phyloP scores from a whole-genome alignment of 2,329 filamentous ascomycete species.

The Calonectria multiphialidica region DNA sequence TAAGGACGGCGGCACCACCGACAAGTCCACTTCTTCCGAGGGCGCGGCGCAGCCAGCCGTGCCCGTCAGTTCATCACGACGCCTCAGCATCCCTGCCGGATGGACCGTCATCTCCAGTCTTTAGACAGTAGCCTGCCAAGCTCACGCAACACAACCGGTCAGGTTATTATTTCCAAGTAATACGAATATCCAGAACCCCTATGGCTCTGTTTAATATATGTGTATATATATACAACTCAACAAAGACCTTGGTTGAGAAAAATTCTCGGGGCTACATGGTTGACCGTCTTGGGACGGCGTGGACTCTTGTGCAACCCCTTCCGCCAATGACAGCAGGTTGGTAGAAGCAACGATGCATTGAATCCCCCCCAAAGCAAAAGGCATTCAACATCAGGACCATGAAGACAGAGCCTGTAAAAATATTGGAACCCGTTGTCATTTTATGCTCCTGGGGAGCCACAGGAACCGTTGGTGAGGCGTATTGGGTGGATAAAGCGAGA shows the following conservation, averaged over 20 bases:
- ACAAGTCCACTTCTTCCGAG: neutral
- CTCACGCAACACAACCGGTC: too few relatives aligned
- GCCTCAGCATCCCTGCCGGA: neutral
- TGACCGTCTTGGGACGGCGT: too few relatives aligned
- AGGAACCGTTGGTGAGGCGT: slow-evolving; percentile 12
- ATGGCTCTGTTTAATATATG: too few relatives aligned
- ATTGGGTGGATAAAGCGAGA: slow-evolving; percentile 19
- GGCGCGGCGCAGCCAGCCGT: neutral
- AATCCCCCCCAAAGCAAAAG: slow-evolving; percentile 15
- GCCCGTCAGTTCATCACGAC: too few relatives aligned
- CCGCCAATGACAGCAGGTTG: neutral
- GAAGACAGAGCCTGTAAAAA: slow-evolving; percentile 20
- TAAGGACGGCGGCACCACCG: neutral
- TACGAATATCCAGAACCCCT: too few relatives aligned
- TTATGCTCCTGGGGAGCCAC: slow-evolving; percentile 1
- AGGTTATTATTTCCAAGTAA: too few relatives aligned
- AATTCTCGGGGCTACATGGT: too few relatives aligned
- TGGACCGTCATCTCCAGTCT: neutral
- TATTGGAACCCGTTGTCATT: slow-evolving; percentile 11
- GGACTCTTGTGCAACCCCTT: neutral
- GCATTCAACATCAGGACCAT: slow-evolving; percentile 18
- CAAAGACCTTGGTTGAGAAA: too few relatives aligned
- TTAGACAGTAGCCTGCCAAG: too few relatives aligned
- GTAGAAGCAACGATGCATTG: neutral
- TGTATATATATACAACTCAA: too few relatives aligned